Conservation (phyloP, 768 basidiomycete species). For the Mycena metata region DNA sequence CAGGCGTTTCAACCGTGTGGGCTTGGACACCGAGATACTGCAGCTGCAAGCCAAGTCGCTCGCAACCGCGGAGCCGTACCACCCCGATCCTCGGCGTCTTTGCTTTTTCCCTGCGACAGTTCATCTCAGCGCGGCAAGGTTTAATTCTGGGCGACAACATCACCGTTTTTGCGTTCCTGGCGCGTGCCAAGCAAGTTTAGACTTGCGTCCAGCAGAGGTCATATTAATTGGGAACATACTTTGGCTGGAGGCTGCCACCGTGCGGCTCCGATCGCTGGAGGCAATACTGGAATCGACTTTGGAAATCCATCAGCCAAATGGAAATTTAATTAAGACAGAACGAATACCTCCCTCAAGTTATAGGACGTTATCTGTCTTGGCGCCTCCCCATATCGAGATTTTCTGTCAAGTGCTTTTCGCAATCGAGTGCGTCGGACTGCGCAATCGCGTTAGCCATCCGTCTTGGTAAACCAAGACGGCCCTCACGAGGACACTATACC, state of each 20-base stretch:
- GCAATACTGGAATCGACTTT: background rate
- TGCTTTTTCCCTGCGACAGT: background rate
- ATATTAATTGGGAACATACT: conserved; percentile 28
- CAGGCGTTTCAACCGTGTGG: conserved; percentile 20
- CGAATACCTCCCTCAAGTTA: background rate
- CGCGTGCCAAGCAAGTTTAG: conserved; percentile 3
- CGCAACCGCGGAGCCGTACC: conserved; percentile 1
- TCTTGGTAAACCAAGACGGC: too few relatives aligned
- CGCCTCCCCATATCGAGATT: too few relatives aligned
- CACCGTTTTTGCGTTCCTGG: conserved; percentile 1
- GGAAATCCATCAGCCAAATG: background rate
- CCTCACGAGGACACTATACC: background rate
- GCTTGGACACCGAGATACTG: conserved; percentile 9
- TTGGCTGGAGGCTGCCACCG: background rate
- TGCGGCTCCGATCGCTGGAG: conserved; percentile 6
- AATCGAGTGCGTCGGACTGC: too few relatives aligned
- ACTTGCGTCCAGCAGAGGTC: background rate
- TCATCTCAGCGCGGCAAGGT: conserved; percentile 8
- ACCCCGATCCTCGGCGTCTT: conserved; percentile 1
- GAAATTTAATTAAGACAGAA: background rate
- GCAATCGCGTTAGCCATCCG: too few relatives aligned
- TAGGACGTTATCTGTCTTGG: background rate
- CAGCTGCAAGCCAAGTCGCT: background rate
- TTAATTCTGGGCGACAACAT: conserved; percentile 6
- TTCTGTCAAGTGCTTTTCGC: too few relatives aligned